Conservation (phyloP, 2,329 filamentous ascomycete species). For the Talaromyces rugulosus region DNA sequence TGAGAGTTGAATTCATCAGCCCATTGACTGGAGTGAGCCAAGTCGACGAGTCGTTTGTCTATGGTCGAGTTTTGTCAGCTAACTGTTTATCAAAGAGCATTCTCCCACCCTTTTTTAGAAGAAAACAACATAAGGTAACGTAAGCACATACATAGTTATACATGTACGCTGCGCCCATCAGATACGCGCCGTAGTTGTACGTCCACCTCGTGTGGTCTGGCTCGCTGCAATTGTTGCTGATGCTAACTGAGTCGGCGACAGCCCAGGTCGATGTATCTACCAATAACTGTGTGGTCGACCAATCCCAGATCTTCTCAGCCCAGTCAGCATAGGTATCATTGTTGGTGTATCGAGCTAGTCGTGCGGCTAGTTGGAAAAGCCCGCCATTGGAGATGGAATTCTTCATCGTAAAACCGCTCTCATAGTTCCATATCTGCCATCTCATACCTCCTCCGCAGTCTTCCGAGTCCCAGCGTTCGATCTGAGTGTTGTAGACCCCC, state of each 20-base stretch:
- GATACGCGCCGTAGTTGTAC: constrained; percentile 60
- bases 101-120: background rate
- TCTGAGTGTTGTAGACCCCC: constrained; percentile 70
- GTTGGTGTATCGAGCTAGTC: constrained; percentile 63
- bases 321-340: constrained; percentile 62
- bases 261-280: constrained; percentile 11
- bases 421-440: constrained; percentile 77
- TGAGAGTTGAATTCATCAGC: constrained; percentile 1
- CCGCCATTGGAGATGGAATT: constrained; percentile 76
- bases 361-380: constrained; percentile 75
- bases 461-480: constrained; percentile 63
- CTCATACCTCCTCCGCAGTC: constrained; percentile 68
- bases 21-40: constrained; percentile 7
- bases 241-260: constrained; percentile 42
- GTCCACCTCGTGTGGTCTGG: constrained; percentile 61
- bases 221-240: constrained; percentile 51
- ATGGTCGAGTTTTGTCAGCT: background rate
- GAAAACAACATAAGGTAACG: too few relatives aligned
- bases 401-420: constrained; percentile 78
- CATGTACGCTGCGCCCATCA: constrained; percentile 61
- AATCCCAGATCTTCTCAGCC: constrained; percentile 61
- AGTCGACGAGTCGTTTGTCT: constrained; percentile 22
- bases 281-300: constrained; percentile 42
- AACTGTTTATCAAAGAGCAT: background rate
- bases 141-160: constrained; percentile 56